Evolutionary conservation across 768 basidiomycete genomes (phyloP), one percentile per base, ranked within the genome.

Genomic region (Chiua virens): DNA sequence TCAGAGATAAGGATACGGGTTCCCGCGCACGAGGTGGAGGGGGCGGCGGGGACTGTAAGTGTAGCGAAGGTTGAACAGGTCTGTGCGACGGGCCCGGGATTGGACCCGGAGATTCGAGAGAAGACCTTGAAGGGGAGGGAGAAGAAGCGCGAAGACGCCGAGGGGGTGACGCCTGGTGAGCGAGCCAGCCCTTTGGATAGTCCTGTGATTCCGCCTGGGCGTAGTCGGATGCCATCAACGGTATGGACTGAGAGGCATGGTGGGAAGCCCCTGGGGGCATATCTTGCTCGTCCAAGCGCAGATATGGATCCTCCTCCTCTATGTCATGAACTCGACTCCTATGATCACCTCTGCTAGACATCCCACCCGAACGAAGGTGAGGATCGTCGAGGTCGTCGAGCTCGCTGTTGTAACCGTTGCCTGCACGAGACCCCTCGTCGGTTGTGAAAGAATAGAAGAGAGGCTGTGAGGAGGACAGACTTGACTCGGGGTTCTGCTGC

Each of bases 381-480:
- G 89, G 89, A 68, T 91, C 89, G 65, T 89, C 86, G 23, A 79
- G 64, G 73, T 90, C 88, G 65, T 88, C 86, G 39, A 87, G 71
- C 63, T 85, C 80, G 34, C 68, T 68, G 52, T 76, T 72, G 56
- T 73, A 67, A 54, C 73, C 67, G 62, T 75, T 70, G 53, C 77
- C 81, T 58, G 73, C 71, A 66, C 79, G 78, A 52, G 75, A 71
- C 48, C 78, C 86, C 47, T 83, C 78, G 71, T 89, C 87, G 55
- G 88, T 89, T 40, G 85, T 85, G 69, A 92, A 91, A 18, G 89
- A 92, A 77, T 88, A 92, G 77, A 92, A 92, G 68, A 92, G 80
- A 47, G 90, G 89, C 70, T 89, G 88, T 34, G 74, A 76, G 35
- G 83, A 83, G 20, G 82, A 79, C 36, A 80, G 78, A 60, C 80